Evolutionary conservation across 768 basidiomycete genomes (phyloP).

Genomic region (Tylopilus felleus): DNA sequence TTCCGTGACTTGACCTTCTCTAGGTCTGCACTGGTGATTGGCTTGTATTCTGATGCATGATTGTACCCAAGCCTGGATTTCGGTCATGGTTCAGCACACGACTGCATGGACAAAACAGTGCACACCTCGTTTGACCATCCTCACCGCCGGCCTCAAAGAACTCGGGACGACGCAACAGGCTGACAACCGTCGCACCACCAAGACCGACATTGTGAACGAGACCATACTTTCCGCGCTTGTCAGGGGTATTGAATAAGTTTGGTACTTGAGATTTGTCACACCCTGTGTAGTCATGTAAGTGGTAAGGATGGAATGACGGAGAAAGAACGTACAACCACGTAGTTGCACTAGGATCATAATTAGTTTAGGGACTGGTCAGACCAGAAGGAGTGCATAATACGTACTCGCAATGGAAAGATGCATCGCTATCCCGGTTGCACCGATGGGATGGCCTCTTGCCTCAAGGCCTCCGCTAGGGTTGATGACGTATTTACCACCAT

Average conservation of each 20-base stretch:
- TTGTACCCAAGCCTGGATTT: conserved; percentile 66
- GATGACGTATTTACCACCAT: conserved; percentile 80
- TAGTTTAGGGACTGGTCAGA: not conserved
- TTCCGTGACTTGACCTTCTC: conserved; percentile 71
- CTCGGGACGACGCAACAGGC: conserved; percentile 67
- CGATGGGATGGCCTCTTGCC: conserved; percentile 82
- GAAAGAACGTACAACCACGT: conserved; percentile 47
- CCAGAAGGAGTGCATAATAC: conserved; percentile 21
- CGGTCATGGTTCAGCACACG: not conserved
- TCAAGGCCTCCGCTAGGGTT: conserved; percentile 83
- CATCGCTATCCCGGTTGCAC: conserved; percentile 78
- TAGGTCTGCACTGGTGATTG: conserved; percentile 57
- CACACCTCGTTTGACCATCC: conserved; percentile 62
- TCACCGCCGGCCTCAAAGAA: conserved; percentile 60
- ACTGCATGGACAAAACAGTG: too few relatives aligned
- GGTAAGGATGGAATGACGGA: not conserved
- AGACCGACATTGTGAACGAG: conserved; percentile 77
- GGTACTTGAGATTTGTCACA: conserved; percentile 76
- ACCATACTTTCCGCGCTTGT: conserved; percentile 70
- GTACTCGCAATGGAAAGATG: conserved; percentile 76
- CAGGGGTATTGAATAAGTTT: conserved; percentile 55
- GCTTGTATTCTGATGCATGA: conserved; percentile 63
- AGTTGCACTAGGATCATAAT: conserved; percentile 54
- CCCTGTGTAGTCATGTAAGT: conserved; percentile 41
- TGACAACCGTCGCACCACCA: conserved; percentile 73